Base-by-base conservation (phyloP, 1,284 basidiomycete genomes). In the Ustilago bromivora region DNA sequence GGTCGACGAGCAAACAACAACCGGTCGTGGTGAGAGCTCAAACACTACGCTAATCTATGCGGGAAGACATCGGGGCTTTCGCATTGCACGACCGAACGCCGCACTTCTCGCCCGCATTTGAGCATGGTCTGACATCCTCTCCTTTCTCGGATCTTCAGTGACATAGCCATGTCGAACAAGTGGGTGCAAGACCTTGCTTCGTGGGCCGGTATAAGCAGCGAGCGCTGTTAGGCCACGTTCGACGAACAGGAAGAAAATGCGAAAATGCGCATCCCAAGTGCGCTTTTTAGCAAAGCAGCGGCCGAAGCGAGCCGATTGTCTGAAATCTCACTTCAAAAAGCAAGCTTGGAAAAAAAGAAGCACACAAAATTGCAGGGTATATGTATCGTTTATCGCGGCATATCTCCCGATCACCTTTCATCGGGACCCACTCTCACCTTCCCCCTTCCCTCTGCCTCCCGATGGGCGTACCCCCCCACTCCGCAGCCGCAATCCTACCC, bases 401-500 rank as follows among this genome's bases (percentile, higher is more conserved):
- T 8, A n/a, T 49, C 46, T 49, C 52, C 52, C 52, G 52, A 53
- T 53, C 19, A 40, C 38, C 19, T 10, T 4, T 17, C 13, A 28
- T 58, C 57, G 31, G 19, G 19, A 60, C 47, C 57, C 43, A 43
- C n/a, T 6, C 15, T 47, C 41, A 58, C 3, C 36, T 34, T 23
- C 38, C n/a, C 43, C n/a, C 32, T 4, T 7, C n/a, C 19, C 23
- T 28, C 23, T 28, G 23, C 23, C 23, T 28, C 23, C 23, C 23
- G 23, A 28, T 28, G 23, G 23, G 23, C 23, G 23, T 23, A 47
- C 68, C 71, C 1, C 67, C 64, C 76, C 76, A 78, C 56, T 78
- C 67, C 2, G 70, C 70, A 19, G 71, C 71, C 2, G 76, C 76
- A 15, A 74, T 54, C 43, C 62, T 55, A 8, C 71, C 76, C 9